phyloP scores from a whole-genome alignment of 768 basidiomycete genomes.

The Macrolepiota fuliginosa region DNA sequence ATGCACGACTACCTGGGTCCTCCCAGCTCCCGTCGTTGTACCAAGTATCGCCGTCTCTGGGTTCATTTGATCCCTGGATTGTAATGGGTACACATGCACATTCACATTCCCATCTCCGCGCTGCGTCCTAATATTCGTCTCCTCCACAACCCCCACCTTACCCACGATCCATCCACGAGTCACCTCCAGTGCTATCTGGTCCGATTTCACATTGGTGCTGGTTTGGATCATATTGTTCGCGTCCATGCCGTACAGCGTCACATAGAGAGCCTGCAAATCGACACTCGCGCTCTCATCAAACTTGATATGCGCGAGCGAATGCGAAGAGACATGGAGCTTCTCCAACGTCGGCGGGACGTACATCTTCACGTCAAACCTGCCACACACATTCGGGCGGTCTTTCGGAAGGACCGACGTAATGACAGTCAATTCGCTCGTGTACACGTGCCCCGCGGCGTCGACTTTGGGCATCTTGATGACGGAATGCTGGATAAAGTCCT shows the following conservation, averaged over 20 bases:
- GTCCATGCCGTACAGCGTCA: slow-evolving; percentile 38
- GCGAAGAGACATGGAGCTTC: slow-evolving; percentile 44
- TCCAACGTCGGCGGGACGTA: slow-evolving; percentile 48
- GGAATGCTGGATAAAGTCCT: slow-evolving; percentile 36
- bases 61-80: slow-evolving; percentile 27
- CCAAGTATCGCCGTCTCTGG: slow-evolving; percentile 35
- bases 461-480: slow-evolving; percentile 32
- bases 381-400: slow-evolving; percentile 31
- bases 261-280: slow-evolving; percentile 39
- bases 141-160: slow-evolving; percentile 43
- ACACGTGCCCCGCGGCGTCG: slow-evolving; percentile 26
- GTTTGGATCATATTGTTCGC: slow-evolving; percentile 47
- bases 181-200: slow-evolving; percentile 40
- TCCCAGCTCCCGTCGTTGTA: slow-evolving; percentile 53
- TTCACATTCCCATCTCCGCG: slow-evolving; percentile 48
- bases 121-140: slow-evolving; percentile 43
- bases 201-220: slow-evolving; percentile 36
- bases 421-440: slow-evolving; percentile 36
- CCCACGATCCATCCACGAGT: slow-evolving; percentile 62
- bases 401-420: slow-evolving; percentile 29
- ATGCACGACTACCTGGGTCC: slow-evolving; percentile 48
- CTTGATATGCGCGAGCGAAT: slow-evolving; percentile 44
- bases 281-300: slow-evolving; percentile 44
- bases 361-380: slow-evolving; percentile 54
- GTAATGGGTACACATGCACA: slow-evolving; percentile 43